phyloP scores from a whole-genome alignment of 106 monocot species.

The Dendrobium officinale region DNA sequence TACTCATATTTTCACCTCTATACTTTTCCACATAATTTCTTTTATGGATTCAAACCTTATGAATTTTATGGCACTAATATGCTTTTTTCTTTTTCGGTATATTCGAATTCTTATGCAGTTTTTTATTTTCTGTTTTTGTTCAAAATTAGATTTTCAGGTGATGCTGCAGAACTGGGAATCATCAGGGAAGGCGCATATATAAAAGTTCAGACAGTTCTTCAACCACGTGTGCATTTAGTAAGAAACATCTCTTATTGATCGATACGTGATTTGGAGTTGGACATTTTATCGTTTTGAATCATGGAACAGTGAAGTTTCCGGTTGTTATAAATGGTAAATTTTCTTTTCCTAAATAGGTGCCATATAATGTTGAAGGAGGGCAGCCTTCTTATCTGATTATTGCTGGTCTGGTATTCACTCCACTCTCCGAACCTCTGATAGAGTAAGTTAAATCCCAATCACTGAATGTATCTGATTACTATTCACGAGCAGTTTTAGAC shows the following conservation, averaged over 20 bases:
- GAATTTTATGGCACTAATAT: neutral
- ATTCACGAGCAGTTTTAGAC: neutral
- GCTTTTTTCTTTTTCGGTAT: neutral
- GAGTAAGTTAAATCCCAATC: conserved; percentile 45
- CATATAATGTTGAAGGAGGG: conserved; percentile 79
- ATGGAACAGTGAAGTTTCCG: neutral
- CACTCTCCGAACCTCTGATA: conserved; percentile 91
- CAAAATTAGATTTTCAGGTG: conserved; percentile 69
- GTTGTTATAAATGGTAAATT: neutral
- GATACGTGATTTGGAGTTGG: neutral
- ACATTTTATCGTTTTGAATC: neutral
- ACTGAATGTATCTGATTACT: neutral
- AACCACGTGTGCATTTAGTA: conserved; percentile 82
- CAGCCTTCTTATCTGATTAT: conserved; percentile 95
- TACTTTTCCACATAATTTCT: neutral
- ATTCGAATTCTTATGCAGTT: neutral
- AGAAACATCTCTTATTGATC: neutral
- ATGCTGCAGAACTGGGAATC: conserved; percentile 73
- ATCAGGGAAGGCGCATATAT: conserved; percentile 60
- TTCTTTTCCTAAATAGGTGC: conserved; percentile 48
- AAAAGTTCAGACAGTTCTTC: conserved; percentile 58
- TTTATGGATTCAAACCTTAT: neutral
- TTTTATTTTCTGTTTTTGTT: neutral
- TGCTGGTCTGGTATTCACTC: conserved; percentile 95
- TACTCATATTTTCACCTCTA: neutral